Base-by-base conservation (phyloP, 768 basidiomycete genomes). In the Macrolepiota fuliginosa region DNA sequence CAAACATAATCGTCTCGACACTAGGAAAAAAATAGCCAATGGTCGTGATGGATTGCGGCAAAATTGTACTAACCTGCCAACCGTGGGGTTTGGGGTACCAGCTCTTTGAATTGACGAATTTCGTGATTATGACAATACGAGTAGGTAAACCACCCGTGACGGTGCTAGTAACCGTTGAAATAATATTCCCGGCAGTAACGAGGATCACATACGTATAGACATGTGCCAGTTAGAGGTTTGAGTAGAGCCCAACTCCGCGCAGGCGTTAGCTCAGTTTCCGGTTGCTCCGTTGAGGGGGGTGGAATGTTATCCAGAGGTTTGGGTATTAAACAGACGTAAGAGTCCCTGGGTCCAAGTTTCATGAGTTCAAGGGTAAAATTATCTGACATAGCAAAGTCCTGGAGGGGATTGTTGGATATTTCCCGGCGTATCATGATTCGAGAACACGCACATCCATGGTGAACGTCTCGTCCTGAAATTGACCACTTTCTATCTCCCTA, bases 121-220 rank as follows among this genome's bases (percentile, higher is more conserved):
- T 97, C 89, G 55, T 87, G 83, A 73, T 95, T 92, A 77, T 99
- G 95, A 78, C 96, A 94, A 74, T 92, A 97, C 53, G 93, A 89
- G 76, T 98, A 98, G 39, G 95, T 98, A 79, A 98, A 98, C 95
- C 95, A 97, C 40, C 89, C 86, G 79, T 94, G 91, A 67, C 86
- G 86, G 71, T 89, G 87, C 89, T 94, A 64, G 50, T 62, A 64
- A 71, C 76, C 66, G 71, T 63, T 67, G 74, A 72, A 73, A 67
- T 56, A 64, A 67, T 64, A 68, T 60, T 52, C 42, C 61, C 66
- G 70, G 69, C 65, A 67, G 62, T 67, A 66, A 66, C 63, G 60
- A 61, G 13, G 50, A 66, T 61, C 65, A 81, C 90, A 71, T 78
- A 94, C 92, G 76, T 94, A 94, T 74, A 95, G 84, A 74, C 93